Percentiles rank a stretch among this genome's conserved stretches.
Evolutionary conservation across 345 rosid genomes (phyloP).

Genomic region (Anastatica hierochuntica): DNA sequence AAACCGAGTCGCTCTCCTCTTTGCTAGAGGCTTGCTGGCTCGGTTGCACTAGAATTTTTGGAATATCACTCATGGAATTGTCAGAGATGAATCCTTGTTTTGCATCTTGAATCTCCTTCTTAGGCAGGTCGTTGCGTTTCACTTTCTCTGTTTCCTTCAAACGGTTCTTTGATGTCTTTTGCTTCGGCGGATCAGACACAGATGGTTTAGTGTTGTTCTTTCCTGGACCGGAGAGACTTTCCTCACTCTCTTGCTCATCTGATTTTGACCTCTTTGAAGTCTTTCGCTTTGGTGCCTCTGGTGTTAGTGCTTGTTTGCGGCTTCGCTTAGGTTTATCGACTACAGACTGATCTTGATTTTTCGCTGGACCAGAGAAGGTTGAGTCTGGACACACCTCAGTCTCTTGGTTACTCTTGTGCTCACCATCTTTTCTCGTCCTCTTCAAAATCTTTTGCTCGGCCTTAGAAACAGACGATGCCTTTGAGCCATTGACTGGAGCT

Average conservation of each 20-base stretch:
- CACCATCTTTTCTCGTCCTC: constrained; percentile 15
- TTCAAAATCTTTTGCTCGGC: constrained; percentile 13
- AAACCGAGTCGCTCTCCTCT: constrained; percentile 11
- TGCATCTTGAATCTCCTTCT: constrained; percentile 5
- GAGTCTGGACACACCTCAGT: background rate
- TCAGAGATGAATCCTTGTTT: background rate
- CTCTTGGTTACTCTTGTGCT: constrained; percentile 7
- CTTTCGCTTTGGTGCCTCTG: constrained; percentile 8
- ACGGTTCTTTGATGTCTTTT: no score
- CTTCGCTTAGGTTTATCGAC: constrained; percentile 5
- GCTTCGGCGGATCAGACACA: constrained; percentile 5
- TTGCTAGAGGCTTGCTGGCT: constrained; percentile 5
- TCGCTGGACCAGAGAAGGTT: background rate
- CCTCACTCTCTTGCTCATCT: no score
- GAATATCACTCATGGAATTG: constrained; percentile 11
- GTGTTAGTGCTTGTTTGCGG: constrained; percentile 7
- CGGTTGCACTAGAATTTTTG: constrained; percentile 12
- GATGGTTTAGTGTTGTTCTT: constrained; percentile 10
- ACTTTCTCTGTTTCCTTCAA: constrained; percentile 16
- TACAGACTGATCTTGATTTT: constrained; percentile 1
- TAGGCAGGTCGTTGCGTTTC: background rate
- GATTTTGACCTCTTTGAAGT: constrained; percentile 15
- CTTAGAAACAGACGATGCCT: constrained; percentile 11
- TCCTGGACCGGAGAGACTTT: no score
- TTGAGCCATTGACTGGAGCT: constrained; percentile 11